These are phyloP conservation scores for Melaleuca quinquenervia DNA, from an alignment of 345 rosid genomes.

Conservation along the genomic window DNA sequence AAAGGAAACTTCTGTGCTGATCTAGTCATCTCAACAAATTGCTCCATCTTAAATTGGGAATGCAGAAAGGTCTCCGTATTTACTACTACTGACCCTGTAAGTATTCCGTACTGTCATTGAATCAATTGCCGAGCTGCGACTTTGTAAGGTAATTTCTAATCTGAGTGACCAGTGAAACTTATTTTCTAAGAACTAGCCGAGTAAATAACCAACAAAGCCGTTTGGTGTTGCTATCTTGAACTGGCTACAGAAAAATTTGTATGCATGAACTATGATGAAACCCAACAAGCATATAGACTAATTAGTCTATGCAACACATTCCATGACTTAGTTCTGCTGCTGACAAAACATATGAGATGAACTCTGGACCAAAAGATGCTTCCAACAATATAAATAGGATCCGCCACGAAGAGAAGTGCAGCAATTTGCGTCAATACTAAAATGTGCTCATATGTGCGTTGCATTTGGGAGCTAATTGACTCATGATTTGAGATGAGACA, in stretches of 20 bases:
- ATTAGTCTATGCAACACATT: neutral
- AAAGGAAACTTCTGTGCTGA: neutral
- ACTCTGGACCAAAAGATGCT: neutral
- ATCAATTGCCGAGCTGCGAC: neutral
- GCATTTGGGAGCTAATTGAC: neutral
- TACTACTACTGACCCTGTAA: neutral
- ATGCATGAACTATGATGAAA: neutral
- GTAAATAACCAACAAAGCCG: neutral
- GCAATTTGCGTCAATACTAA: neutral
- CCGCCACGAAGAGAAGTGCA: neutral
- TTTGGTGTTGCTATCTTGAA: neutral
- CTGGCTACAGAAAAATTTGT: neutral
- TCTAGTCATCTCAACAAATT: neutral
- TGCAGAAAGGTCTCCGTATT: neutral
- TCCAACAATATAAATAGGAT: neutral
- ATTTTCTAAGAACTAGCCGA: neutral
- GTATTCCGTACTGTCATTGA: neutral
- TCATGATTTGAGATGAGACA: neutral
- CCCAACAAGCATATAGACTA: neutral
- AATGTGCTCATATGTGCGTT: neutral
- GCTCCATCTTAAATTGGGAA: neutral
- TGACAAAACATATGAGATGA: neutral
- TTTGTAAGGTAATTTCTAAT: neutral
- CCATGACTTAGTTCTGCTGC: neutral
- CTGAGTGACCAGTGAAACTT: neutral